These are phyloP conservation scores for Colletotrichum euphorbiae DNA, from an alignment of 2,329 filamentous ascomycete species.

Conservation along the genomic window DNA sequence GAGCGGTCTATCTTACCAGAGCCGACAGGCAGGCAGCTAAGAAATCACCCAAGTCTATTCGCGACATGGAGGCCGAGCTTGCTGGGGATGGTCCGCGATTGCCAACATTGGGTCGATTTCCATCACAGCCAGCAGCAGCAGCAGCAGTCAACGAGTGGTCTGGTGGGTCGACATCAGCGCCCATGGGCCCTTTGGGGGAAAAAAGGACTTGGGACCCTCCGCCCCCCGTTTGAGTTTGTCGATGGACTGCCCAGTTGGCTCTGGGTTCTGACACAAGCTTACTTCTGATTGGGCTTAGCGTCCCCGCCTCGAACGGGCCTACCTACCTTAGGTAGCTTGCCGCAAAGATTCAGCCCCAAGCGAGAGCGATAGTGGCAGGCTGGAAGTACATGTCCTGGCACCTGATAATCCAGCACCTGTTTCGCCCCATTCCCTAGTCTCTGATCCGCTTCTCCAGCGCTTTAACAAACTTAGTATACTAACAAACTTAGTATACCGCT, in stretches of 20 bases:
- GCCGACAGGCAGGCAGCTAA: background rate
- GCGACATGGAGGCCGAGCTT: background rate
- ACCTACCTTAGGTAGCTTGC: no score
- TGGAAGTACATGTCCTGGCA: no score
- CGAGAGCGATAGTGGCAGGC: no score
- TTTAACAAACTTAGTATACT: no score
- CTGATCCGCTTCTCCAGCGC: no score
- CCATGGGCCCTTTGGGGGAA: background rate
- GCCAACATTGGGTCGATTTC: background rate
- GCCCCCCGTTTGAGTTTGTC: background rate
- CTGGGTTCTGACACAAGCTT: conserved; percentile 38
- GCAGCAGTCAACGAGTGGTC: no score
- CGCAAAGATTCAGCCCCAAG: conserved; percentile 23
- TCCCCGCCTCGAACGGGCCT: conserved; percentile 17
- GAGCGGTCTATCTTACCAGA: background rate
- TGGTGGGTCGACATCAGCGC: background rate
- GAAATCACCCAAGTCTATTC: no score
- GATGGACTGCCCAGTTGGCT: conserved; percentile 9
- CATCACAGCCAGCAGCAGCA: background rate
- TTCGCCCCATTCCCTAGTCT: no score
- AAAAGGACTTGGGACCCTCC: conserved; percentile 9
- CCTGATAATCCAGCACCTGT: no score
- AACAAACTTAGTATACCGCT: no score
- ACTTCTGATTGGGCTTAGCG: conserved; percentile 37
- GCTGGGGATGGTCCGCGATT: background rate